phyloP scores from a whole-genome alignment of 2,329 filamentous ascomycete species.

The Sarocladiaceae sp. region DNA sequence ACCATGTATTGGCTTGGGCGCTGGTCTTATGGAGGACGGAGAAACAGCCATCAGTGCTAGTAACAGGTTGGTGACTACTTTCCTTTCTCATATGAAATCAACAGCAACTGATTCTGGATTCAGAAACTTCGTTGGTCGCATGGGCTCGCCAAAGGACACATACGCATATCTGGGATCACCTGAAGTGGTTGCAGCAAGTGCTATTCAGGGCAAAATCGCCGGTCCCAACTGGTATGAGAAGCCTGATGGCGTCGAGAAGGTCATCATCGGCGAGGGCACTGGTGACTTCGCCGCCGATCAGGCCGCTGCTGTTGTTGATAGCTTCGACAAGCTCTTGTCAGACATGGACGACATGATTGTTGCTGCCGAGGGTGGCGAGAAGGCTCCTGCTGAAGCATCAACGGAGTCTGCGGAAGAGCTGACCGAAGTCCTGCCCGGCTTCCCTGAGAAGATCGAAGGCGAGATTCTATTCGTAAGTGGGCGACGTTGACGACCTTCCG shows the following conservation, averaged over 20 bases:
- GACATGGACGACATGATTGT: constrained; percentile 61
- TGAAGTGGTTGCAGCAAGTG: constrained; percentile 88
- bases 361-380: constrained; percentile 17
- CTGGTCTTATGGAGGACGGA: constrained; percentile 75
- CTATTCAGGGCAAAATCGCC: constrained; percentile 65
- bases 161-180: constrained; percentile 85
- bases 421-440: constrained; percentile 66
- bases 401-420: neutral
- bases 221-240: constrained; percentile 76
- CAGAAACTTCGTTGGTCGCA: constrained; percentile 87
- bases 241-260: constrained; percentile 63
- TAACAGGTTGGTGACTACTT: too few relatives aligned
- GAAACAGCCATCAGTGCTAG: constrained; percentile 75
- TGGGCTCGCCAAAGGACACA: constrained; percentile 57
- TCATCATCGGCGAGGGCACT: constrained; percentile 67
- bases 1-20: constrained; percentile 22
- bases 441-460: constrained; percentile 76
- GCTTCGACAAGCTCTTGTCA: constrained; percentile 63
- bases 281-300: constrained; percentile 60
- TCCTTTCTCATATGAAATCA: neutral
- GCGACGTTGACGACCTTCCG: neutral
- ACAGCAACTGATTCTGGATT: constrained; percentile 59
- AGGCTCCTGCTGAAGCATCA: neutral
- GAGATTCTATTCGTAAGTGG: constrained; percentile 69
- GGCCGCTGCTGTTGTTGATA: constrained; percentile 61